Evolutionary conservation across 176 grass and related monocot species (phyloP).

Genomic region (Hsuehochloa calcarea): DNA sequence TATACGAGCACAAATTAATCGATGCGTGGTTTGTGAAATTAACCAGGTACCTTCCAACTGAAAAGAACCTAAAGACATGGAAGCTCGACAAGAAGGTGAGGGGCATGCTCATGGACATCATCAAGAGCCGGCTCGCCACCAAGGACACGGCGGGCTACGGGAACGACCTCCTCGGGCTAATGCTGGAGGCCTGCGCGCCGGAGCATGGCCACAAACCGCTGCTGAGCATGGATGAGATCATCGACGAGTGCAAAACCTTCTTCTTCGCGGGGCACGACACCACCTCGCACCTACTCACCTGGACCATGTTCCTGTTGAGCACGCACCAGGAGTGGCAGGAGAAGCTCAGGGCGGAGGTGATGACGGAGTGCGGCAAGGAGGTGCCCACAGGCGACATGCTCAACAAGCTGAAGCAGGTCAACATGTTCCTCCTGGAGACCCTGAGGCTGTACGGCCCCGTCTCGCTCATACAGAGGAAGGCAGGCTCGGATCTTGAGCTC

Average conservation of each 20-base stretch:
- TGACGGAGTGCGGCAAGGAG: not conserved
- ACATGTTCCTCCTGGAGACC: conserved; percentile 23
- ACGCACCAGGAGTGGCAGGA: conserved; percentile 34
- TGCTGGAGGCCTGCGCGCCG: conserved; percentile 29
- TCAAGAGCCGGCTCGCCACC: not conserved
- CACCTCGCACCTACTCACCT: conserved; percentile 32
- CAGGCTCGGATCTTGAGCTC: not conserved
- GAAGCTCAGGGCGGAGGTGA: conserved; percentile 40
- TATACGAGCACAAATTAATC: not conserved
- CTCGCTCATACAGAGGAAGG: not conserved
- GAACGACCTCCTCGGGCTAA: conserved; percentile 47
- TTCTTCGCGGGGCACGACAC: conserved; percentile 51
- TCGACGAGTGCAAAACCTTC: conserved; percentile 66
- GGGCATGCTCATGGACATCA: conserved; percentile 37
- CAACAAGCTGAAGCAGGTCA: conserved; percentile 30
- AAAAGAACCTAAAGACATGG: conserved; percentile 25
- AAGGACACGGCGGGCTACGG: conserved; percentile 19
- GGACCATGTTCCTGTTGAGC: conserved; percentile 43
- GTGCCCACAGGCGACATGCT: not conserved
- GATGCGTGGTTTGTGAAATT: not conserved
- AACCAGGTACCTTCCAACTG: conserved; percentile 22
- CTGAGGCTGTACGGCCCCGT: conserved; percentile 20
- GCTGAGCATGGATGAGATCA: conserved; percentile 49
- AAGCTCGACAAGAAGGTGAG: conserved; percentile 33
- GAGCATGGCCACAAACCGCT: not conserved